Conservation (phyloP, 2,329 filamentous ascomycete species). For the Blumeriella jaapii region DNA sequence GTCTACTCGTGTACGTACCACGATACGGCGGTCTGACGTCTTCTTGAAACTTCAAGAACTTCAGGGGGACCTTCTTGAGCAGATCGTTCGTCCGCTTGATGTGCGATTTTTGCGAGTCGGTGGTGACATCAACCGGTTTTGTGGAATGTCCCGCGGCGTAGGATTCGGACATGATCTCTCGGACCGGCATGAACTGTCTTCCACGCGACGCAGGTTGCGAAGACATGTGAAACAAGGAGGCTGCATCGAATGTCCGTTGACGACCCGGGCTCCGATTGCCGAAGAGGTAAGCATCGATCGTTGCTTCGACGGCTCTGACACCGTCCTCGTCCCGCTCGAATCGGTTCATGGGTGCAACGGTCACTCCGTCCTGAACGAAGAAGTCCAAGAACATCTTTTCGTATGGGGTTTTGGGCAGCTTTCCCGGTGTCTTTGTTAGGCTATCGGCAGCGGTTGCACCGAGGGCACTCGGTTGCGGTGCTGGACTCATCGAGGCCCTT, state of each 20-base stretch:
- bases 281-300: slow-evolving; percentile 40
- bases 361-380: slow-evolving; percentile 62
- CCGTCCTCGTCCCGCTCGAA: slow-evolving; percentile 48
- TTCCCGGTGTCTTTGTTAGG: slow-evolving; percentile 20
- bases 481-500: slow-evolving; percentile 20
- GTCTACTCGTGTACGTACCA: slow-evolving; percentile 50
- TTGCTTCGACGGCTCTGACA: slow-evolving; percentile 36
- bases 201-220: slow-evolving; percentile 33
- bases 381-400: slow-evolving; percentile 70
- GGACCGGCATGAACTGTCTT: slow-evolving; percentile 17
- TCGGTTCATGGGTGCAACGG: slow-evolving; percentile 46
- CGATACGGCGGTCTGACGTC: slow-evolving; percentile 60
- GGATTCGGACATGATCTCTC: slow-evolving; percentile 25
- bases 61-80: slow-evolving; percentile 21
- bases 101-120: slow-evolving; percentile 25
- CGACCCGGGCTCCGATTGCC: slow-evolving; percentile 37
- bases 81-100: slow-evolving; percentile 16
- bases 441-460: slow-evolving; percentile 4
- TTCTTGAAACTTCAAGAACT: slow-evolving; percentile 38
- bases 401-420: slow-evolving; percentile 36
- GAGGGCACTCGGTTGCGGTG: slow-evolving; percentile 13
- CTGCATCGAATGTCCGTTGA: slow-evolving; percentile 33
- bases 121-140: slow-evolving; percentile 25
- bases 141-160: slow-evolving; percentile 15
- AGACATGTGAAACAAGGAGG: slow-evolving; percentile 35